Evolutionary conservation across 176 grass and related monocot species (phyloP).

Genomic region (Raddia distichophylla): DNA sequence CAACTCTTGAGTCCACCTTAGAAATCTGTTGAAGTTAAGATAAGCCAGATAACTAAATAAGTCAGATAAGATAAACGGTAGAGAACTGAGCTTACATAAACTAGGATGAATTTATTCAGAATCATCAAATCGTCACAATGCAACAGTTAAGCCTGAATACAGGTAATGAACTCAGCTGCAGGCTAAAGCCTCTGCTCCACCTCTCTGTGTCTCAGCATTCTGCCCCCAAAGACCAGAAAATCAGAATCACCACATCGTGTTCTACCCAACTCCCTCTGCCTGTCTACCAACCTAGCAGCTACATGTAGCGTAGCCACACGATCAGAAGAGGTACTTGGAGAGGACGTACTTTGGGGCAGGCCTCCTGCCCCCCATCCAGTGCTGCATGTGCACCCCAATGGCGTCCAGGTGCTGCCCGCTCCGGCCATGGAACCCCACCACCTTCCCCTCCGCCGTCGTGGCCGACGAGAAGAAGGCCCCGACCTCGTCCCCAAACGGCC

Average conservation of each 20-base stretch:
- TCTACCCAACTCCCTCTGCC: too few species aligned
- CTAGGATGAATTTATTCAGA: not conserved
- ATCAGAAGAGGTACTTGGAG: conserved; percentile 85
- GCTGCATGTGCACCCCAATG: conserved; percentile 95
- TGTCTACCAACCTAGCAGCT: not conserved
- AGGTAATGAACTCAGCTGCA: not conserved
- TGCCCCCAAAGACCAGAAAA: not conserved
- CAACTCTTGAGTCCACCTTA: too few species aligned
- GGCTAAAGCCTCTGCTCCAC: not conserved
- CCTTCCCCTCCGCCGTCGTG: conserved; percentile 72
- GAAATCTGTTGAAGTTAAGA: too few species aligned
- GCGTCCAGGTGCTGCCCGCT: conserved; percentile 79
- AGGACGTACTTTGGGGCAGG: conserved; percentile 53
- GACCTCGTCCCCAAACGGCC: conserved; percentile 69
- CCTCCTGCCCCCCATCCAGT: conserved; percentile 75
- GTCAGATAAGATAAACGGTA: too few species aligned
- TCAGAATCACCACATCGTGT: not conserved
- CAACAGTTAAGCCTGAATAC: not conserved
- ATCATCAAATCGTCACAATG: not conserved
- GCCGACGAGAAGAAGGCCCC: conserved; percentile 74
- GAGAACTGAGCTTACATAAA: not conserved
- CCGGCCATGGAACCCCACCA: conserved; percentile 88
- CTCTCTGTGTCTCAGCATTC: not conserved
- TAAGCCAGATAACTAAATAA: too few species aligned
- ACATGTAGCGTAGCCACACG: not conserved